A percentile compares a stretch with the other conserved stretches of the same genome.
phyloP scores from a whole-genome alignment of 1,284 basidiomycete genomes.

The Fomitopsis palustris region DNA sequence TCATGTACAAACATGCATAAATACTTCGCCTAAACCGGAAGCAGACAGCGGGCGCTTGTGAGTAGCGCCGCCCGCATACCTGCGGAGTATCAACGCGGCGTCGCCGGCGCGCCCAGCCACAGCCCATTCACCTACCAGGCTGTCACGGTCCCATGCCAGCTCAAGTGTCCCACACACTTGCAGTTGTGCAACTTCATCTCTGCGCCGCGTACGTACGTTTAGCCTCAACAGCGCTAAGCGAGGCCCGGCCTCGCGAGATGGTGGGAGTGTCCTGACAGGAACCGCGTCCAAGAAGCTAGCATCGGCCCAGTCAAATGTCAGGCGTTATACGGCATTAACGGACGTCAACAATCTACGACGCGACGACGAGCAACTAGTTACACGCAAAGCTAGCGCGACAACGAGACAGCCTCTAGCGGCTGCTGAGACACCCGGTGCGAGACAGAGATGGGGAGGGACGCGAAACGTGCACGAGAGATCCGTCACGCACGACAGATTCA shows the following conservation, averaged over 20 bases:
- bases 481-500: neutral
- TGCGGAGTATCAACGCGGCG: neutral
- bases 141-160: neutral
- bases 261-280: neutral
- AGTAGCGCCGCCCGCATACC: neutral
- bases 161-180: no score
- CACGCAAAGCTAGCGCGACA: neutral
- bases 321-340: neutral
- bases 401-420: neutral
- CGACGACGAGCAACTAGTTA: neutral
- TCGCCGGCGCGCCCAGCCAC: neutral
- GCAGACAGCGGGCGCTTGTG: neutral
- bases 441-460: neutral
- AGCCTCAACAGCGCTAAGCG: no score
- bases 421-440: neutral
- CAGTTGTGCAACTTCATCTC: no score
- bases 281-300: neutral
- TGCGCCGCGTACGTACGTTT: no score
- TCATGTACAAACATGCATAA: neutral
- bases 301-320: neutral
- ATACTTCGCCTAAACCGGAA: neutral
- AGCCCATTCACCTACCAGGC: neutral
- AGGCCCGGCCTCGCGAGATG: neutral
- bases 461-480: constrained; percentile 2
- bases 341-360: neutral